These are phyloP conservation scores for Cajanus cajan DNA, from an alignment of 306 rosid species.

Conservation along the genomic window DNA sequence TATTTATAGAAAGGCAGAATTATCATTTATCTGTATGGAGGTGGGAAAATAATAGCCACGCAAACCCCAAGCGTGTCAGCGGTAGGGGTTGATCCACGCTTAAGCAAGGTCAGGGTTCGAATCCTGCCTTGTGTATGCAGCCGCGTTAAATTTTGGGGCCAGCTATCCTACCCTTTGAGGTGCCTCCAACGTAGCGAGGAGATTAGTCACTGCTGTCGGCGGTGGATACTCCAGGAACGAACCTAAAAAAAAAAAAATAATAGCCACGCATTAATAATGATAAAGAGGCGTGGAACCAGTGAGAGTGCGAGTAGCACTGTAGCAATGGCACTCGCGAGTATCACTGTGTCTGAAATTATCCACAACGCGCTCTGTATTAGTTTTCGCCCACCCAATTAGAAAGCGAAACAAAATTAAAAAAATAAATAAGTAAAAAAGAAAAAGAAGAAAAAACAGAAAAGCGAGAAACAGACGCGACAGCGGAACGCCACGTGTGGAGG, in stretches of 20 bases:
- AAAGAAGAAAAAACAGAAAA: not conserved
- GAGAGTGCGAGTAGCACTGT: slow-evolving; percentile 23
- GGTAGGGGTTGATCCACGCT: no score
- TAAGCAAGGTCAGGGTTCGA: no score
- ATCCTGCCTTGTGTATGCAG: no score
- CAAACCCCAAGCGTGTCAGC: no score
- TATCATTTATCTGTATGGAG: slow-evolving; percentile 20
- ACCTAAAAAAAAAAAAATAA: no score
- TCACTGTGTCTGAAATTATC: slow-evolving; percentile 22
- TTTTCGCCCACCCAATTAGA: slow-evolving; percentile 34
- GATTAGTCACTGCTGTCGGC: no score
- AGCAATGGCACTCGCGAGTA: slow-evolving; percentile 18
- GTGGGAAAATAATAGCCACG: slow-evolving; percentile 24
- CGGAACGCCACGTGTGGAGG: slow-evolving; percentile 38
- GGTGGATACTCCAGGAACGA: no score
- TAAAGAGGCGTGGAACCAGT: not conserved
- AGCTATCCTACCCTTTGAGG: no score
- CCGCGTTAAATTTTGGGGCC: no score
- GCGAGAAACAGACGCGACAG: slow-evolving; percentile 30
- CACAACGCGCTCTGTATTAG: slow-evolving; percentile 20
- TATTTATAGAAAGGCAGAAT: not conserved
- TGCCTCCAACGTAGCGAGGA: no score
- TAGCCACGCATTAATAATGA: slow-evolving; percentile 20
- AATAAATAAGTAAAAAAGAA: not conserved
- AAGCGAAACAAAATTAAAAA: not conserved